phyloP scores from a whole-genome alignment of 2,329 filamentous ascomycete species.

The Paramyrothecium sp. region DNA sequence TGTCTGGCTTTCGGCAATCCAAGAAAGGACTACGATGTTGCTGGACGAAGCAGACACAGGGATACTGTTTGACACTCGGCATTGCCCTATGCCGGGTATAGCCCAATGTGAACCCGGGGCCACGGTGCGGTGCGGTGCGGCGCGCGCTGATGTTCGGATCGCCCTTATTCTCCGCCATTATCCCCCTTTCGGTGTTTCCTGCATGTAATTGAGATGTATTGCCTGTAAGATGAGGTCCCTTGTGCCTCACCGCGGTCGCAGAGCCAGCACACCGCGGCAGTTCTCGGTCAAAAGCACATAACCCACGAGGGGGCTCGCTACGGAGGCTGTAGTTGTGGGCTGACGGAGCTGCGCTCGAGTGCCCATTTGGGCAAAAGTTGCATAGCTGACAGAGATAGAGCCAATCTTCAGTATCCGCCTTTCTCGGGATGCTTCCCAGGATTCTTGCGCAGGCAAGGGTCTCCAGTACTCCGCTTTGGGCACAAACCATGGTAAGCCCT shows the following conservation, averaged over 20 bases:
- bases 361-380: neutral
- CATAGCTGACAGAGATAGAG: neutral
- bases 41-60: neutral
- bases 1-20: neutral
- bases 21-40: neutral
- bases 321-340: neutral
- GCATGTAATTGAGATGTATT: neutral
- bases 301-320: neutral
- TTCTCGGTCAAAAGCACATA: neutral
- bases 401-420: neutral
- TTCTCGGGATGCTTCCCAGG: neutral
- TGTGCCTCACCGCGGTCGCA: conserved; percentile 14
- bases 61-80: neutral
- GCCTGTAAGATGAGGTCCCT: conserved; percentile 13
- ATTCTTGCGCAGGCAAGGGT: neutral
- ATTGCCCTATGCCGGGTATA: neutral
- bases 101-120: neutral
- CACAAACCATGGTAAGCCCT: neutral
- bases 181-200: conserved; percentile 7
- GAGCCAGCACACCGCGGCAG: neutral
- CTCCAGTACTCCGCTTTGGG: neutral
- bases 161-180: conserved; percentile 6
- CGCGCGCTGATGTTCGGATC: neutral
- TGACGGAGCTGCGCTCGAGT: neutral
- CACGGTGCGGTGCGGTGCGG: neutral